Evolutionary conservation across 75 land plant species (phyloP), one percentile per base, ranked within the genome.

Genomic region (Ceratopteris richardii): DNA sequence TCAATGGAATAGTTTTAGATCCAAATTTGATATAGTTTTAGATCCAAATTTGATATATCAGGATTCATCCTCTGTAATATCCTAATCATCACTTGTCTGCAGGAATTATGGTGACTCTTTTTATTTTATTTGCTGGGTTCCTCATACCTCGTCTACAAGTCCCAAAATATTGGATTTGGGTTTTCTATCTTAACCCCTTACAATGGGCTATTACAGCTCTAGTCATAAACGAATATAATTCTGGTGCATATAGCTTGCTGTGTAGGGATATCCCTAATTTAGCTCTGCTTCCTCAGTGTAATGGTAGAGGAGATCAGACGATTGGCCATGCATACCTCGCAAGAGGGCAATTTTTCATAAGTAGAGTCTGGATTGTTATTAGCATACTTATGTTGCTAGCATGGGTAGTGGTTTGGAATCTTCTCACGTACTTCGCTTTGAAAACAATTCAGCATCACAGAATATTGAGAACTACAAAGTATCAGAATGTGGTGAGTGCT

Each of bases 111-210:
- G 64, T 68, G 43, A 63, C 71, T 40, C 0, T 68, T 0, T 68
- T 68, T 54, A 54, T 68, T 53, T 47, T 68, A 31, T 68, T 68
- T 68, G 64, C 64, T 5, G 71, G 71, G 16, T 68, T 68, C 40
- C 55, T 68, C 54, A 44, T 68, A 6, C 71, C 71, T 21, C 63
- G 71, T 10, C 53, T 53, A 37, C 29, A 13, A 20, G 64, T 63
- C 41, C 73, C 67, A 13, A 42, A 48, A 1, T 70, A 63, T 31
- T 70, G 73, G 73, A 46, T 70, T 24, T 70, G 73, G 73, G 59
- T 58, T 29, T 70, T 44, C 37, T 63, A 63, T 22, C 7, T 70
- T 3, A 48, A 62, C 36, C 73, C 73, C 13, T 37, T 70, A 37
- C 73, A 70, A 44, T 63, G 61, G 60, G 66, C 54, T 33, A 57